These are phyloP conservation scores for Candida sphagnicola DNA, from an alignment of 805 yeast genomes.

Conservation along the genomic window DNA sequence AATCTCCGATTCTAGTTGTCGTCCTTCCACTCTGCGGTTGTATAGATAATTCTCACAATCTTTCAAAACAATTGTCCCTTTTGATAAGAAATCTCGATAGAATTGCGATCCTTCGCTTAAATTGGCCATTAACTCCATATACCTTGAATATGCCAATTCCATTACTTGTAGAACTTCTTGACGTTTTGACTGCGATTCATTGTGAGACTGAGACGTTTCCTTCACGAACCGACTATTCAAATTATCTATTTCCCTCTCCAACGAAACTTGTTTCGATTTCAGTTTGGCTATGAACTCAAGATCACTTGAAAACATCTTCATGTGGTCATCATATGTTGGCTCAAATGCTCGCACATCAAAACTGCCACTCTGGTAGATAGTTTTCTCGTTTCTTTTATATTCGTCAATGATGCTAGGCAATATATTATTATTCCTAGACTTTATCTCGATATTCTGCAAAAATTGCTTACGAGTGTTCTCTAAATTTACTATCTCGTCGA, in stretches of 20 bases:
- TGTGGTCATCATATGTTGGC: conserved; percentile 35
- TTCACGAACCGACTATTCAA: conserved; percentile 27
- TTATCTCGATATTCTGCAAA: conserved; percentile 39
- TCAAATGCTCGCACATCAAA: conserved; percentile 31
- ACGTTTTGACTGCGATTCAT: conserved; percentile 31
- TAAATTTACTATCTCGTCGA: conserved; percentile 25
- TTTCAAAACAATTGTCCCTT: conserved; percentile 40
- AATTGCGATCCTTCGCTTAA: conserved; percentile 67
- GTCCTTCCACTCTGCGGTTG: conserved; percentile 48
- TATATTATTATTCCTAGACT: conserved; percentile 44
- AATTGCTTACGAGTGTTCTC: conserved; percentile 37
- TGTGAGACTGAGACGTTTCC: conserved; percentile 11
- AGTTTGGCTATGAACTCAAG: conserved; percentile 40
- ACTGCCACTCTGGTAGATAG: conserved; percentile 13
- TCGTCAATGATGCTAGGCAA: conserved; percentile 51
- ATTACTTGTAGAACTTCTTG: conserved; percentile 48
- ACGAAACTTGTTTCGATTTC: conserved; percentile 24
- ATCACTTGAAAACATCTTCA: conserved; percentile 48
- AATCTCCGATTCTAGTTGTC: conserved; percentile 38
- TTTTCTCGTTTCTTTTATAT: conserved; percentile 27
- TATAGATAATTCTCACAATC: conserved; percentile 53
- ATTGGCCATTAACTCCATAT: conserved; percentile 54
- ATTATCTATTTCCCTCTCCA: conserved; percentile 36
- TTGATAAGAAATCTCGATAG: conserved; percentile 56
- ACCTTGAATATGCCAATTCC: conserved; percentile 48